phyloP scores from a whole-genome alignment of 1,284 basidiomycete genomes.

The Leccinum huronense region DNA sequence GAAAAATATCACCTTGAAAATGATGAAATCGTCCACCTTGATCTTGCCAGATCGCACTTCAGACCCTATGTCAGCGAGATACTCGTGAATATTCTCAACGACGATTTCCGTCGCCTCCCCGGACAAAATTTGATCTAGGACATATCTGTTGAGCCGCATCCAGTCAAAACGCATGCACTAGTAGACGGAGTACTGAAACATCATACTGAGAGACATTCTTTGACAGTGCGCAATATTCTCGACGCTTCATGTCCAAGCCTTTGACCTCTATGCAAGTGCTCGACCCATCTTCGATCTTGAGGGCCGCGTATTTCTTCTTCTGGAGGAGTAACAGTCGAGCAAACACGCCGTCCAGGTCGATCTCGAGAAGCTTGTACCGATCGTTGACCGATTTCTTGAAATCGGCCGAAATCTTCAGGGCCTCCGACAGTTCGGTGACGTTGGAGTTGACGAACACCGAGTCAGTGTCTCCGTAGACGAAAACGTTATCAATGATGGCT shows the following conservation, averaged over 20 bases:
- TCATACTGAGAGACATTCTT: slow-evolving; percentile 93
- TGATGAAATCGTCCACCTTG: slow-evolving; percentile 89
- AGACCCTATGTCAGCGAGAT: slow-evolving; percentile 72
- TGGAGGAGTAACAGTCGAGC: slow-evolving; percentile 90
- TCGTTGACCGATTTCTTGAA: slow-evolving; percentile 98
- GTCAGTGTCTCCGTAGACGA: slow-evolving; percentile 96
- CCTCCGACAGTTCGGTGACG: slow-evolving; percentile 83
- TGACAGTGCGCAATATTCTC: slow-evolving; percentile 92
- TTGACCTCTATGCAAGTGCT: slow-evolving; percentile 87
- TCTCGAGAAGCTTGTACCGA: slow-evolving; percentile 92
- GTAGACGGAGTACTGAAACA: not conserved
- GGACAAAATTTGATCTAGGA: slow-evolving; percentile 56
- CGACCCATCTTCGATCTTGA: slow-evolving; percentile 84
- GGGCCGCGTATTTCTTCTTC: slow-evolving; percentile 99
- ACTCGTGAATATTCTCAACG: slow-evolving; percentile 92
- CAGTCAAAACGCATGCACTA: not conserved
- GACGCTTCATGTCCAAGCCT: slow-evolving; percentile 97
- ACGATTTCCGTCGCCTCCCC: slow-evolving; percentile 90
- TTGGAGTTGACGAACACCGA: slow-evolving; percentile 99
- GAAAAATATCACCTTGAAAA: slow-evolving; percentile 69
- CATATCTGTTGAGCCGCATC: slow-evolving; percentile 49
- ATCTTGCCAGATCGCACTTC: slow-evolving; percentile 77
- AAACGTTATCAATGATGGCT: slow-evolving; percentile 1
- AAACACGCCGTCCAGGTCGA: slow-evolving; percentile 95
- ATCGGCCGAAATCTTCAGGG: slow-evolving; percentile 86